Conservation (phyloP, 2,329 filamentous ascomycete genomes). For the Hymenoscyphus fraxineus region DNA sequence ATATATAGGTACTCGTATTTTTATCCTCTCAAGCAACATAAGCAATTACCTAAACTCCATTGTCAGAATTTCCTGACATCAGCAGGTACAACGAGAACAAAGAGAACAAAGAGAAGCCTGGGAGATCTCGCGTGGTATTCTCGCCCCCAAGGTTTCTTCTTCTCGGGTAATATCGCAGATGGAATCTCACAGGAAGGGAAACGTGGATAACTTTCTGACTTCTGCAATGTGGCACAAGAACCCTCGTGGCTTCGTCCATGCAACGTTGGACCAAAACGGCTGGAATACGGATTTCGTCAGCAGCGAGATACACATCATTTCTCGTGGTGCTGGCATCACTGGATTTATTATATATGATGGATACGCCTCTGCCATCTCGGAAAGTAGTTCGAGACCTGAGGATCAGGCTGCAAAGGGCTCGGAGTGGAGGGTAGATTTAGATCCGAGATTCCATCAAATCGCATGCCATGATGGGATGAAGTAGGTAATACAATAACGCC, state of each 20-base stretch:
- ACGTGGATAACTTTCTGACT: neutral
- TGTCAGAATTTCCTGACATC: neutral
- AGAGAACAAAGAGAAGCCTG: neutral
- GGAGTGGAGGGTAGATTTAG: neutral
- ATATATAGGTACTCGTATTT: neutral
- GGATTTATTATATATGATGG: neutral
- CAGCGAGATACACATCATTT: neutral
- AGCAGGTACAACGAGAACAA: neutral
- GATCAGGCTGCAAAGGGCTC: neutral
- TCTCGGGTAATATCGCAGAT: neutral
- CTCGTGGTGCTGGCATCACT: neutral
- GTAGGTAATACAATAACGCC: neutral
- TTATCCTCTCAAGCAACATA: neutral
- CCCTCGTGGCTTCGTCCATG: neutral
- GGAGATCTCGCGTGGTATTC: neutral
- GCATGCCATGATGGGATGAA: too few relatives aligned
- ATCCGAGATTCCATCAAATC: neutral
- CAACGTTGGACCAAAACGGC: neutral
- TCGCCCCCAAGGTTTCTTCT: too few relatives aligned
- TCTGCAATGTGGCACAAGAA: neutral
- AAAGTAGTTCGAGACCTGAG: neutral
- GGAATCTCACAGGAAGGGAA: neutral
- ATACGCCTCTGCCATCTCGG: neutral
- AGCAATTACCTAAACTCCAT: neutral
- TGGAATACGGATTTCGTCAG: neutral